phyloP scores from a whole-genome alignment of 2,329 filamentous ascomycete species.

The Colletotrichum endophyticum region DNA sequence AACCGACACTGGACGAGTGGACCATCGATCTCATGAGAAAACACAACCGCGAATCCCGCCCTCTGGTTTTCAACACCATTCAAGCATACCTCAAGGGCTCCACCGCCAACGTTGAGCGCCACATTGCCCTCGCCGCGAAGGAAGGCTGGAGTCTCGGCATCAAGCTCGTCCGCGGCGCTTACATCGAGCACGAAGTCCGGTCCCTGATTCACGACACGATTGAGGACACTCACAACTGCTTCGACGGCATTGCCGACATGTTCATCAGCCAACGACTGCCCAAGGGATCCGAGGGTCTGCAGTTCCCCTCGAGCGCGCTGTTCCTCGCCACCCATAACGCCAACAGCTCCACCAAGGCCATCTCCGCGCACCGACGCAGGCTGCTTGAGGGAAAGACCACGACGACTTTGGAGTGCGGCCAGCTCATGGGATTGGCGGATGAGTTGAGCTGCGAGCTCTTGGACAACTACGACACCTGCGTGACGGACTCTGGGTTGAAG shows the following conservation, averaged over 20 bases:
- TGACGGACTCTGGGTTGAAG: constrained; percentile 6
- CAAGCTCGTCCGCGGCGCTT: constrained; percentile 79
- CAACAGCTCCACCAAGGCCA: constrained; percentile 54
- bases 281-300: constrained; percentile 36
- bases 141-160: constrained; percentile 72
- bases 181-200: constrained; percentile 72
- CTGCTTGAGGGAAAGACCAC: constrained; percentile 49
- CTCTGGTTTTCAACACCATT: constrained; percentile 82
- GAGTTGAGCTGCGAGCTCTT: constrained; percentile 77
- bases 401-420: constrained; percentile 42
- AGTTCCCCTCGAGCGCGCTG: constrained; percentile 61
- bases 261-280: constrained; percentile 66
- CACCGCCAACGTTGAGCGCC: constrained; percentile 59
- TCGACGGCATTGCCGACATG: constrained; percentile 72
- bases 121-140: constrained; percentile 63
- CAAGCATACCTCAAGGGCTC: constrained; percentile 78
- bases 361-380: constrained; percentile 61
- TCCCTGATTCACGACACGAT: constrained; percentile 76
- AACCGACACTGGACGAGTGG: constrained; percentile 82
- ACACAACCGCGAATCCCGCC: constrained; percentile 70
- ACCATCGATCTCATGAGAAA: constrained; percentile 76
- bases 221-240: constrained; percentile 72
- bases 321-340: constrained; percentile 86
- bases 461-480: constrained; percentile 11
- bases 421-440: constrained; percentile 77